Base-by-base conservation (phyloP, 1,284 basidiomycete genomes). In the Sutorius eximius region DNA sequence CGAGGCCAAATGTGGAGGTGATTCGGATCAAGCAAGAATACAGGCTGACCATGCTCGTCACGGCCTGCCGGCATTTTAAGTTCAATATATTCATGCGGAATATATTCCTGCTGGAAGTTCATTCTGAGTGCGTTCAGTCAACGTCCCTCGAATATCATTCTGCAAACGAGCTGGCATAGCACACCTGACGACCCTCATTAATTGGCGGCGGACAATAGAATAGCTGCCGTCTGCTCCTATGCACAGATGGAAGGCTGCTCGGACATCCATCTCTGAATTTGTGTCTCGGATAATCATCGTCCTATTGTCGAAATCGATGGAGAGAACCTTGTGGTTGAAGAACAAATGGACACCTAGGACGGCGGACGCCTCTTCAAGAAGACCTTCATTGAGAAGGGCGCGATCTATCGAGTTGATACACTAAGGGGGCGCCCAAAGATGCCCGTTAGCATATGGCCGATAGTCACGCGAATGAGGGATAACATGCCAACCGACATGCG, bases 1-100 rank as follows among this genome's bases (percentile, higher is more conserved):
- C 95, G 87, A 55, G 96, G 97, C 96, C 96, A 99, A 69, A 99
- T 98, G 77, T 99, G 97, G 61, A 99, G 85, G 74, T 98, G 93
- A 74, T 93, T 89, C 61, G 92, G 90, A 79, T 97, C 93, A 73
- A 99, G 85, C 49, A 86, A 78, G 77, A 91, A 99, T 29, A 74
- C 78, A 56, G 83, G 71, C 57, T 84, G 76, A 61, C 83, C 90
- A 62, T 80, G 73, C 65, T 68, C 73, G 64, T 83, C 80, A 54
- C 78, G 74, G 55, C 89, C 89, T 65, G 95, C 81, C 61, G 94
- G 93, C 82, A 99, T 95, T 76, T 89, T 93, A 51, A 99, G 83
- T 79, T 99, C 96, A 64, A 98, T 81, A 75, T 99, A 99, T 66
- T 94, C 93, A 69, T 98, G 93, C 57, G 87, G 87, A 69, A 98